Conservation (phyloP, 2,329 filamentous ascomycete genomes). For the Ilyonectria mors-panacis region DNA sequence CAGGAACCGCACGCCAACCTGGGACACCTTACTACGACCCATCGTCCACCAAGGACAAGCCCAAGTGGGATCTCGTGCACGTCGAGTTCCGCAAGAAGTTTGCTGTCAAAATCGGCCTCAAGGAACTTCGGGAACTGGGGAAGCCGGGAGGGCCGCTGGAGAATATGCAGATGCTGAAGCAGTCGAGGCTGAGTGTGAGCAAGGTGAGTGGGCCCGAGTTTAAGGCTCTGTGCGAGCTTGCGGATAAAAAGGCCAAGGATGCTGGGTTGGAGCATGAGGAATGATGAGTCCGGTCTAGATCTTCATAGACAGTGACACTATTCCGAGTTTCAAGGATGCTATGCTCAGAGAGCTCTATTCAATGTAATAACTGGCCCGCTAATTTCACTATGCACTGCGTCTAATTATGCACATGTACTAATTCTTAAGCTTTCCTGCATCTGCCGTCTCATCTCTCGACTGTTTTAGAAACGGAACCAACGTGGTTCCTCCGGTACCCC, state of each 20-base stretch:
- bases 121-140: constrained; percentile 78
- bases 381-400: no score
- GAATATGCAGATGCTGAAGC: constrained; percentile 86
- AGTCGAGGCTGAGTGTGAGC: constrained; percentile 86
- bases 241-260: constrained; percentile 59
- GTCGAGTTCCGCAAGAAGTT: constrained; percentile 92
- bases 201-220: constrained; percentile 77
- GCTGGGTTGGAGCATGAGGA: constrained; percentile 57
- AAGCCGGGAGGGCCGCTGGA: constrained; percentile 71
- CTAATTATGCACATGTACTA: neutral
- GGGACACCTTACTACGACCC: constrained; percentile 84
- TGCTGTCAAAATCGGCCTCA: constrained; percentile 76
- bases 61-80: constrained; percentile 87
- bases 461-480: constrained; percentile 93
- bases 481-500: constrained; percentile 89
- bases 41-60: constrained; percentile 71
- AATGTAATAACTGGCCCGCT: no score
- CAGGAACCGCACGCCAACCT: constrained; percentile 53
- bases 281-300: neutral
- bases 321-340: no score
- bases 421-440: constrained; percentile 53
- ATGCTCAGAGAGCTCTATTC: no score
- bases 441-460: constrained; percentile 83
- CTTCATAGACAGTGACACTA: no score
- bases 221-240: constrained; percentile 71